phyloP scores from a whole-genome alignment of 1,139 yeast species.

The Schwanniomyces etchellsii region DNA sequence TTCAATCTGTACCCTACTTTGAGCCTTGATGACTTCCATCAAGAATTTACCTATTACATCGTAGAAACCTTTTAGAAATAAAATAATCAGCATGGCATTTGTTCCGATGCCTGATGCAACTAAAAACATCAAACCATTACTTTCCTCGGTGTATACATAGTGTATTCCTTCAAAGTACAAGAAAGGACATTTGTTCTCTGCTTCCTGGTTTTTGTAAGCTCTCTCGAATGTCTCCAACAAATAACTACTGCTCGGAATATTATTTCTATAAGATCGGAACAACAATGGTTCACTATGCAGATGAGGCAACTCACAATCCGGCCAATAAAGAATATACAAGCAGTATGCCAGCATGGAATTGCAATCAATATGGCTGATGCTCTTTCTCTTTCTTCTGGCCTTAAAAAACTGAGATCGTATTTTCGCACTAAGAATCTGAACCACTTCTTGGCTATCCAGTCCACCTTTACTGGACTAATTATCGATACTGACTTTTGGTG shows the following conservation, averaged over 20 bases:
- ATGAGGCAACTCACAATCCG: slow-evolving; percentile 21
- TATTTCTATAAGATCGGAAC: slow-evolving; percentile 31
- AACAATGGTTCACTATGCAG: slow-evolving; percentile 31
- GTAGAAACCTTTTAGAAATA: slow-evolving; percentile 30
- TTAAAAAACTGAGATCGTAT: too few species aligned
- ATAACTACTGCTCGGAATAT: slow-evolving; percentile 20
- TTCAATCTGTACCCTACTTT: background rate
- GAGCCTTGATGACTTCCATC: slow-evolving; percentile 8
- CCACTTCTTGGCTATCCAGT: too few species aligned
- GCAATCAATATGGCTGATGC: too few species aligned
- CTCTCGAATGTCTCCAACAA: slow-evolving; percentile 25
- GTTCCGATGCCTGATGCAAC: slow-evolving; percentile 28
- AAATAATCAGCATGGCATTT: slow-evolving; percentile 38
- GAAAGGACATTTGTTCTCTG: slow-evolving; percentile 27
- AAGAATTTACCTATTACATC: slow-evolving; percentile 27
- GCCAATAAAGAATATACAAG: slow-evolving; percentile 32
- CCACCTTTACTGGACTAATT: too few species aligned
- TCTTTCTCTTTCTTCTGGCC: too few species aligned
- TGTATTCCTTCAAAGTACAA: slow-evolving; percentile 22
- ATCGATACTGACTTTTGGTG: too few species aligned
- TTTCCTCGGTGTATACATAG: slow-evolving; percentile 26
- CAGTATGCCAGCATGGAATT: slow-evolving; percentile 30
- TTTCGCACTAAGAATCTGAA: too few species aligned
- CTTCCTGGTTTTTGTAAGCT: slow-evolving; percentile 14
- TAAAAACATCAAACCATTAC: slow-evolving; percentile 24